These are phyloP conservation scores for Kregervanrija pseudodelftensis DNA, from an alignment of 805 yeast species.

Conservation along the genomic window DNA sequence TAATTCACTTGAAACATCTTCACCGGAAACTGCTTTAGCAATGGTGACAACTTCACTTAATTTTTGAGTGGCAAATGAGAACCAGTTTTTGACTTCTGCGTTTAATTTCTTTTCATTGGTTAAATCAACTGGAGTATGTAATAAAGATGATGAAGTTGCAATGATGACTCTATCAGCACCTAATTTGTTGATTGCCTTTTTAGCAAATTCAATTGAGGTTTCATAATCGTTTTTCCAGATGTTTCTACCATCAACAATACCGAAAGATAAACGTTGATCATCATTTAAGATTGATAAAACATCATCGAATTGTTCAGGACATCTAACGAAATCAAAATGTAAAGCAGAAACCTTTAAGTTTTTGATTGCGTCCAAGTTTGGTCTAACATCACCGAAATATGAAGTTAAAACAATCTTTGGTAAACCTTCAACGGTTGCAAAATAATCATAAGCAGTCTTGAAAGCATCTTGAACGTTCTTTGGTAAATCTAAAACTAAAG, in stretches of 20 bases:
- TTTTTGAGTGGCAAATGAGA: constrained; percentile 98
- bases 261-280: constrained; percentile 82
- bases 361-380: constrained; percentile 86
- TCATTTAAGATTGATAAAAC: constrained; percentile 60
- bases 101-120: constrained; percentile 86
- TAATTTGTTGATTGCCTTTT: constrained; percentile 75
- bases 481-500: constrained; percentile 88
- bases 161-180: constrained; percentile 85
- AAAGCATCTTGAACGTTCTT: constrained; percentile 75
- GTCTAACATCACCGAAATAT: constrained; percentile 98
- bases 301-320: constrained; percentile 90
- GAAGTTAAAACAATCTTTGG: constrained; percentile 83
- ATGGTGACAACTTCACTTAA: constrained; percentile 83
- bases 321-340: constrained; percentile 96
- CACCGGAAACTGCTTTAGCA: constrained; percentile 82
- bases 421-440: constrained; percentile 58
- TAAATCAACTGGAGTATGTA: constrained; percentile 98
- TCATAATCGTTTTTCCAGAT: constrained; percentile 97
- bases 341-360: constrained; percentile 88
- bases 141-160: constrained; percentile 92
- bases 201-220: constrained; percentile 74
- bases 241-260: constrained; percentile 98
- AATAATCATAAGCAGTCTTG: constrained; percentile 78
- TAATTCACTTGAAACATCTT: constrained; percentile 70
- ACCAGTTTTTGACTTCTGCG: constrained; percentile 92